A percentile compares a stretch with the other conserved stretches of the same genome.
phyloP scores from a whole-genome alignment of 495 filamentous ascomycete genomes.

The Neurospora sp. region DNA sequence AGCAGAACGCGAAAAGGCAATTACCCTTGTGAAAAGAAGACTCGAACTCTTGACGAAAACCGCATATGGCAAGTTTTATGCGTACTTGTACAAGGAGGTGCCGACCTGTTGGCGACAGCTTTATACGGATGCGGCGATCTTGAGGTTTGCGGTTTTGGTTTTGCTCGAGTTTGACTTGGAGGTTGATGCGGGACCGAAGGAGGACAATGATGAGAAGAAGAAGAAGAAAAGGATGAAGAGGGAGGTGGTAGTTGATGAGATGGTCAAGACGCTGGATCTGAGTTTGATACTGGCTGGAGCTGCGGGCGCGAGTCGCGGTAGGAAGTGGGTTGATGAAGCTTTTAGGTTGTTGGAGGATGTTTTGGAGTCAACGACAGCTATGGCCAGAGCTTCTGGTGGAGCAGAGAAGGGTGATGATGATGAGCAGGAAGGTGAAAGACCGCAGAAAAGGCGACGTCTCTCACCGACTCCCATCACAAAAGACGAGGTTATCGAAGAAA shows the following conservation, averaged over 20 bases:
- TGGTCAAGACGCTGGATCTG: slow-evolving; percentile 63
- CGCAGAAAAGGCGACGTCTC: slow-evolving; percentile 16
- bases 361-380: slow-evolving; percentile 1
- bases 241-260: slow-evolving; percentile 17
- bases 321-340: slow-evolving; percentile 46
- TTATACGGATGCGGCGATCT: slow-evolving; percentile 66
- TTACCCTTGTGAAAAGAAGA: slow-evolving; percentile 16
- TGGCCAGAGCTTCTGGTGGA: not conserved
- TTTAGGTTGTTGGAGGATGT: slow-evolving; percentile 35
- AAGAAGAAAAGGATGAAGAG: not conserved
- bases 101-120: slow-evolving; percentile 64
- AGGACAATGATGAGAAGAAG: not conserved
- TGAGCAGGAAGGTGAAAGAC: not conserved
- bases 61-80: slow-evolving; percentile 53
- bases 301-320: slow-evolving; percentile 39
- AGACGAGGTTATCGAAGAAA: not conserved
- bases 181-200: slow-evolving; percentile 4
- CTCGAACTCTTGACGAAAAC: slow-evolving; percentile 33
- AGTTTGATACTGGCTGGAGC: slow-evolving; percentile 76
- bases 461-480: not conserved
- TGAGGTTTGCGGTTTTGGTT: slow-evolving; percentile 43
- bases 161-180: not conserved
- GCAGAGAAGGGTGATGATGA: not conserved
- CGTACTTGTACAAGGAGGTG: slow-evolving; percentile 66
- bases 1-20: not conserved